Conservation (phyloP, 2,329 filamentous ascomycete genomes). For the Fusarium sp. region DNA sequence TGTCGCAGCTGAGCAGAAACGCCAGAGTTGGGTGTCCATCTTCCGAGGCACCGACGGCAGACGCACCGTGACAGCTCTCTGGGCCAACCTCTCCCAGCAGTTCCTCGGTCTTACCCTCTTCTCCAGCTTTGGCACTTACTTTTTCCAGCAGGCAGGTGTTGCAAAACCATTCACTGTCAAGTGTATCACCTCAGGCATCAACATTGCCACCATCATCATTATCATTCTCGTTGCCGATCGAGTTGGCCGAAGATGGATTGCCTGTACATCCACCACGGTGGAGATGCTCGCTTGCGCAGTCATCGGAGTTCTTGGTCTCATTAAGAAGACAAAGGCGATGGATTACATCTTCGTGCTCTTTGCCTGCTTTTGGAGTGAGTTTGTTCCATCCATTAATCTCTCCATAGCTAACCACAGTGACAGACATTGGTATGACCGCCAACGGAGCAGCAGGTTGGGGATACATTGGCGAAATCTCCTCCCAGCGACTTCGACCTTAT, state of each 20-base stretch:
- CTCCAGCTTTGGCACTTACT: slow-evolving; percentile 63
- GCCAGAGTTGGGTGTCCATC: slow-evolving; percentile 43
- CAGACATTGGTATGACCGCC: background rate
- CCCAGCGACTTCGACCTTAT: background rate
- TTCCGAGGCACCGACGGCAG: slow-evolving; percentile 46
- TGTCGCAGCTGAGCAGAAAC: slow-evolving; percentile 34
- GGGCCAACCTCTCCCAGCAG: slow-evolving; percentile 39
- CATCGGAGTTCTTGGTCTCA: background rate
- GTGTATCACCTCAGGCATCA: background rate
- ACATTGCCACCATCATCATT: background rate
- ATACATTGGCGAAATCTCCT: background rate
- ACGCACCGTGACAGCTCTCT: slow-evolving; percentile 46
- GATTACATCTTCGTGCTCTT: background rate
- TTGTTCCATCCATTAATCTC: fast-evolving
- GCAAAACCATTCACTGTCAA: background rate
- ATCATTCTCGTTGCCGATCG: background rate
- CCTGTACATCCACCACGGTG: background rate
- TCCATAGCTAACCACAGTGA: background rate
- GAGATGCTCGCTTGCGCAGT: background rate
- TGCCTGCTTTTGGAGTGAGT: background rate
- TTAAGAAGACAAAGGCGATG: background rate
- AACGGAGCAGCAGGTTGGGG: background rate
- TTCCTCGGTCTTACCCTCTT: slow-evolving; percentile 22
- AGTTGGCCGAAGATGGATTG: background rate
- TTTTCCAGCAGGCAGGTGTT: background rate